Evolutionary conservation across 495 filamentous ascomycete species (phyloP), one percentile per base, ranked within the genome.

Genomic region (Trichoderma virens): DNA sequence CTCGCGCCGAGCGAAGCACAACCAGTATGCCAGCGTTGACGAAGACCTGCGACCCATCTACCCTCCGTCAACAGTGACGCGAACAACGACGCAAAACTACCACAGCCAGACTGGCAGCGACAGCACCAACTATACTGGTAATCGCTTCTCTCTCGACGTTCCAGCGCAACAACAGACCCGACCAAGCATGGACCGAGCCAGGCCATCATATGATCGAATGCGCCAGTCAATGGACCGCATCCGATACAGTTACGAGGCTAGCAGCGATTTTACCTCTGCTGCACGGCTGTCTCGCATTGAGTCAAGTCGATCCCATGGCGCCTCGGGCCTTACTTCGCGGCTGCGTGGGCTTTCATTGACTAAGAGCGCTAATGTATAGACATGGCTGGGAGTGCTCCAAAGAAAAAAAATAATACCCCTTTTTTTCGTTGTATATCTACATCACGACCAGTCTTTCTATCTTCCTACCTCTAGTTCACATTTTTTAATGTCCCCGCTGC

Each of bases 31-130:
- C 30, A 85, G 78, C 63, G 79, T 89, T 62, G 85, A 90, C 67
- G 92, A 97, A 72, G 92, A 96, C 68, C 82, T 88, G 71, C 83
- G 89, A 68, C 90, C 91, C 27, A 96, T 97, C 69, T 97, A 97
- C 73, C 89, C 94, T 27, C 91, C 94, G 14, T 94, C 93, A 60
- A 62, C 61, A 16, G 80, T 90, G 62, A 85, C 89, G 16, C 91
- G 90, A 20, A 83, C 86, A 61, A 89, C 88, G 63, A 91, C 92
- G 23, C 88, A 92, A 70, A 91, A 93, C 68, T 83, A 88, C 63
- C 89, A 87, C 64, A 93, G 90, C 69, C 90, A 94, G 67, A 96
- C 91, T 68, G 91, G 91, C 63, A 97, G 92, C 75, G 92, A 96
- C 75, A 92, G 92, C 32, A 97, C 93, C 16, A 93, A 92, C 64